Evolutionary conservation across 768 basidiomycete genomes (phyloP).

Genomic region (Boletus sp.): DNA sequence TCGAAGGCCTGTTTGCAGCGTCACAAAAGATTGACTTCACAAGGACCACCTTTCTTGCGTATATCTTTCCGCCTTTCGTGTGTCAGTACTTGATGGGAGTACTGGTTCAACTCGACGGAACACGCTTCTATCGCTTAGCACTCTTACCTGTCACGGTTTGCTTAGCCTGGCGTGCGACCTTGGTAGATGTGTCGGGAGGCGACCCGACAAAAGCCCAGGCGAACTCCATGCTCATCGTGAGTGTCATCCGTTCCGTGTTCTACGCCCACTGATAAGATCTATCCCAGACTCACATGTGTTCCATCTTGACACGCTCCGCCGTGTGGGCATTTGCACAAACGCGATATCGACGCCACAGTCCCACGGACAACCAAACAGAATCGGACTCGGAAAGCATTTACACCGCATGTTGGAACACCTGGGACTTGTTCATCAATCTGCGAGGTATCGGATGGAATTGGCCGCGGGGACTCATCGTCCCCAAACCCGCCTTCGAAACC

Average conservation of each 20-base stretch:
- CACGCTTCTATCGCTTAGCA: conserved; percentile 39
- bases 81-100: conserved; percentile 50
- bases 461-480: conserved; percentile 18
- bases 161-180: conserved; percentile 38
- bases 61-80: conserved; percentile 40
- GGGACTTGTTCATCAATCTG: conserved; percentile 22
- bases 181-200: conserved; percentile 25
- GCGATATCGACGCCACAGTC: conserved; percentile 11
- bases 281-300: conserved; percentile 14
- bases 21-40: conserved; percentile 11
- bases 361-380: neutral
- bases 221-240: conserved; percentile 19
- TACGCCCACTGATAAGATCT: neutral
- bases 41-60: conserved; percentile 25
- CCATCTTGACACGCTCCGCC: conserved; percentile 12
- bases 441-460: conserved; percentile 31
- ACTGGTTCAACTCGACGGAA: conserved; percentile 47
- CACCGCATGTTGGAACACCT: conserved; percentile 24
- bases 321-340: conserved; percentile 21
- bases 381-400: conserved; percentile 2
- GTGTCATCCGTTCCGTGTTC: neutral
- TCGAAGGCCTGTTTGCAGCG: neutral
- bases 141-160: conserved; percentile 47
- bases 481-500: conserved; percentile 5
- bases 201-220: conserved; percentile 3